Evolutionary conservation across 1,139 yeast species (phyloP), one percentile per base, ranked within the genome.

Genomic region (Magnusiomyces tetraspermus): DNA sequence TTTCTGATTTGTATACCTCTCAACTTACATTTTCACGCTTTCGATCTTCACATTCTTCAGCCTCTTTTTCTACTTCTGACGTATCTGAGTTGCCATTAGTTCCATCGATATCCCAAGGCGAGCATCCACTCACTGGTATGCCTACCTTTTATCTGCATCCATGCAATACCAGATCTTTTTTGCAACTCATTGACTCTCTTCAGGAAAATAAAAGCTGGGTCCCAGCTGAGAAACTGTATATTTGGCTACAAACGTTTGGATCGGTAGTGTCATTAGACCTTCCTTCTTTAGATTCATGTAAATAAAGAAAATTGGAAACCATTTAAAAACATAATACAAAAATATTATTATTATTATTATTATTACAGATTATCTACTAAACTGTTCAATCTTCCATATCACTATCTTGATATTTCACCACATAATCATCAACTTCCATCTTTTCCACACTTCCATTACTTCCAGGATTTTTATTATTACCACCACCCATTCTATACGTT

Each of bases 91-190:
- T 50, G 6, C 24, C 28, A 3, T 36, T 21, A 3, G 21, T 46
- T n/a, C 50, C 51, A 1, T 50, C 51, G 8, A 26, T 54, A 43
- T 62, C 69, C 13, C 71, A 65, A 44, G 65, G 67, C 2, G 70
- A 64, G 48, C 71, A 68, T 53, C 73, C 74, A 11, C 38, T 57
- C 3, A 54, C 60, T 36, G 67, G 66, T 2, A 53, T 61, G 33
- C 71, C 71, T 1, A 56, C 61, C 10, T 65, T 68, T 54, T 69
- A 57, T 55, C 49, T 71, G 19, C 75, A 71, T 53, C 75, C 75
- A 10, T 71, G 75, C 57, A 59, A 61, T 28, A 70, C 74, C 1
- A 53, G 51, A n/a, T 58, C 55, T n/a, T 58, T 56, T 48, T 38
- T 62, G 46, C 46, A 44, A 5, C 52, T 43, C 15, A 42, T 61